Evolutionary conservation across 1,139 yeast genomes (phyloP).

Genomic region (Suhomyces terraborum): DNA sequence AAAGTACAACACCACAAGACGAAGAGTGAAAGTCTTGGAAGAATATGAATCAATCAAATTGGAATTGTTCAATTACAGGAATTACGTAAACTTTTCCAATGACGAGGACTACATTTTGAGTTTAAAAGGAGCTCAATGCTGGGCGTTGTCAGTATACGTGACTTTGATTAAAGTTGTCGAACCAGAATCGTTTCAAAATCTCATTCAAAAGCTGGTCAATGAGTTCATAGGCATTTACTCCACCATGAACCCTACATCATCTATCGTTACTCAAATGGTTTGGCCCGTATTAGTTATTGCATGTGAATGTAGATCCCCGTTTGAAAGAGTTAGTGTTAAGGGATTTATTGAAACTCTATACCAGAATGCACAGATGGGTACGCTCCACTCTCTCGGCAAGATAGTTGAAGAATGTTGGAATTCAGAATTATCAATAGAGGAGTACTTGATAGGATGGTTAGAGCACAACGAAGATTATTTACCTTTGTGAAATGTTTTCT

Average conservation of each 20-base stretch:
- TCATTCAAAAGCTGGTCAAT: slow-evolving; percentile 32
- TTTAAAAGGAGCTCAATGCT: slow-evolving; percentile 53
- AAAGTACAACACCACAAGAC: slow-evolving; percentile 16
- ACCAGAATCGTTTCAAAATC: slow-evolving; percentile 23
- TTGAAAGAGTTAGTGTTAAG: slow-evolving; percentile 30
- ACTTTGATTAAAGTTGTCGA: slow-evolving; percentile 38
- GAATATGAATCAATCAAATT: slow-evolving; percentile 32
- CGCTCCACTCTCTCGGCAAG: slow-evolving; percentile 41
- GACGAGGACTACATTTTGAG: slow-evolving; percentile 34
- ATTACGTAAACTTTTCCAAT: slow-evolving; percentile 38
- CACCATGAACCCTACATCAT: slow-evolving; percentile 43
- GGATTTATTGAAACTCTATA: slow-evolving; percentile 42
- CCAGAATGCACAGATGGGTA: slow-evolving; percentile 54
- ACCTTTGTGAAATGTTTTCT: slow-evolving; percentile 33
- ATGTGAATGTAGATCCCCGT: slow-evolving; percentile 36
- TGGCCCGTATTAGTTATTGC: slow-evolving; percentile 58
- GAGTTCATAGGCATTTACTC: slow-evolving; percentile 51
- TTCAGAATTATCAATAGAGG: slow-evolving; percentile 38
- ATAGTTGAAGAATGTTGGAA: slow-evolving; percentile 48
- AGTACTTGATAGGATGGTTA: slow-evolving; percentile 46
- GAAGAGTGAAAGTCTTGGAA: slow-evolving; percentile 15
- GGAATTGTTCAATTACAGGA: slow-evolving; percentile 44
- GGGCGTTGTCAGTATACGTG: slow-evolving; percentile 50
- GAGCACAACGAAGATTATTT: slow-evolving; percentile 50
- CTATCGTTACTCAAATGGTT: slow-evolving; percentile 58